Evolutionary conservation across 768 basidiomycete genomes (phyloP).

Genomic region (Tulasnella sp.): DNA sequence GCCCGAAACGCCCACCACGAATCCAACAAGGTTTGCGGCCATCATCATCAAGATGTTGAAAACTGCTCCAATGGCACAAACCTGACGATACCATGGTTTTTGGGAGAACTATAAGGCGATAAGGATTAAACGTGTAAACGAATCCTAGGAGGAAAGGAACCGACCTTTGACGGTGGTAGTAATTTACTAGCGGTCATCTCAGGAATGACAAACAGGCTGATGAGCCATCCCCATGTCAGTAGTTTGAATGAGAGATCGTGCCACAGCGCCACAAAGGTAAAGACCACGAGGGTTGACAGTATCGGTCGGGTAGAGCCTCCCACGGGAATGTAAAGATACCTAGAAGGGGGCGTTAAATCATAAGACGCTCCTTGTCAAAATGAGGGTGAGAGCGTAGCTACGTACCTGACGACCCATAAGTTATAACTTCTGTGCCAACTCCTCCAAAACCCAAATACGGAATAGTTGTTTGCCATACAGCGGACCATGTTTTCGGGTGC

Average conservation of each 20-base stretch:
- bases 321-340: conserved; percentile 90
- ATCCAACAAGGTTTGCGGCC: conserved; percentile 87
- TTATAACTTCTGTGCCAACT: conserved; percentile 97
- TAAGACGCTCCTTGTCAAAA: not conserved
- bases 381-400: not conserved
- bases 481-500: conserved; percentile 98
- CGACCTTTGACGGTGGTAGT: conserved; percentile 56
- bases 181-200: conserved; percentile 55
- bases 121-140: not conserved
- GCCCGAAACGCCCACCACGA: conserved; percentile 82
- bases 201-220: conserved; percentile 80
- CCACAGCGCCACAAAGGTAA: conserved; percentile 97
- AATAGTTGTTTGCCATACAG: conserved; percentile 98
- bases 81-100: conserved; percentile 71
- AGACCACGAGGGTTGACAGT: conserved; percentile 64
- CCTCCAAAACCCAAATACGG: conserved; percentile 84
- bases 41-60: conserved; percentile 83
- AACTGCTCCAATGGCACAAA: conserved; percentile 71
- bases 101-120: conserved; percentile 48
- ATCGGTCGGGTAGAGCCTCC: conserved; percentile 54
- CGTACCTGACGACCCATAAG: conserved; percentile 81
- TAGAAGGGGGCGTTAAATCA: conserved; percentile 24
- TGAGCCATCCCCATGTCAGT: conserved; percentile 94
- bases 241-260: conserved; percentile 84
- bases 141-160: conserved; percentile 1